Evolutionary conservation across 1,284 basidiomycete species (phyloP), one percentile per base, ranked within the genome.

Genomic region (Malassezia sp.): DNA sequence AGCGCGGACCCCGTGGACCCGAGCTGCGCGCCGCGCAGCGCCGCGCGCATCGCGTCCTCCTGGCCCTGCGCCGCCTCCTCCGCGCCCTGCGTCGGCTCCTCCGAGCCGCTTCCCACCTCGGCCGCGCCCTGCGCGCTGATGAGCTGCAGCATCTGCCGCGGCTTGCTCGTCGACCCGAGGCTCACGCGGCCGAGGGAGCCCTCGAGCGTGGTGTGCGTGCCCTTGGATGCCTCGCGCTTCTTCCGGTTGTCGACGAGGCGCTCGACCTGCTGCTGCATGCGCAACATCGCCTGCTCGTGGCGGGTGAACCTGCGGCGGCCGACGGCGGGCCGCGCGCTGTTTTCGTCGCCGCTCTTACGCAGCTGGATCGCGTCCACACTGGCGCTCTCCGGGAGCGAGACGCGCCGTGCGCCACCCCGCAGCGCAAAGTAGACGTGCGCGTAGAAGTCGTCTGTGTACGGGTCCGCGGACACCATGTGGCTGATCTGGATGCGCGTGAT

Each of bases 401-500:
- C 43, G 30, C 14, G 49, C 46, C 38, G 50, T 20, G 31, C 49
- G 42, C 32, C 75, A 35, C 85, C 83, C 74, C 84, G 74, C 38
- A 84, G 79, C 26, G 86, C 85, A 38, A 84, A 82, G 69, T 85
- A 91, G 15, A 96, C 89, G 72, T 97, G 91, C 6, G 89, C 91
- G 66, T 99, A 97, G 69, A 95, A 99, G 71, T 99, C 93, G 57
- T 95, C 90, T 27, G 86, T 80, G 71, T 93, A 96, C 0, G 93
- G 93, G 73, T 97, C 93, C 20, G 64, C 54, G 20, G 71, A 70
- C 38, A 95, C 88, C 24, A 97, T 81, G 68, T 97, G 91, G 1
- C 89, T 95, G 36, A 99, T 86, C 73, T 99, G 93, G 52, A 99
- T 97, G 30, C 93, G 82, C 18, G 93, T 97, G 73, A 99, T 97